phyloP scores from a whole-genome alignment of 2,329 filamentous ascomycete genomes.

The Lachnellula willkommii region DNA sequence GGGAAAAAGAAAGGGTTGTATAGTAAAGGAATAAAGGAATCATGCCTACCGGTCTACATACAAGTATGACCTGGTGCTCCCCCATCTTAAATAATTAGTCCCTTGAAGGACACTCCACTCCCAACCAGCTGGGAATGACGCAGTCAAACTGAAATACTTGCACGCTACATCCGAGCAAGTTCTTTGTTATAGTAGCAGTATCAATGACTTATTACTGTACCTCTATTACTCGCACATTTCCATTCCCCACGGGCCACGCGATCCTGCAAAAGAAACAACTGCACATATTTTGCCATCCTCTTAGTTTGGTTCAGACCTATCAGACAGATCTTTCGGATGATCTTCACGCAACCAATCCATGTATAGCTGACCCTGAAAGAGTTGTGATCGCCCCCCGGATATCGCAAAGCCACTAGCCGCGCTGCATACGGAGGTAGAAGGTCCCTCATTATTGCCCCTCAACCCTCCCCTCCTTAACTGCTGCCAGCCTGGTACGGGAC shows the following conservation, averaged over 20 bases:
- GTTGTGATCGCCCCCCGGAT: constrained; percentile 7
- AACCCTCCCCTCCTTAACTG: too few relatives aligned
- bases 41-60: too few relatives aligned
- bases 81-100: background rate
- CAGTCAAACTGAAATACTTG: background rate
- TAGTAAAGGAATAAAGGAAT: too few relatives aligned
- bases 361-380: background rate
- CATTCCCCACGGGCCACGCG: background rate
- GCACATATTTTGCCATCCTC: background rate
- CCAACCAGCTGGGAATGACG: background rate
- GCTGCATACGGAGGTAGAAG: background rate
- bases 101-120: background rate
- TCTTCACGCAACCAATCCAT: constrained; percentile 6
- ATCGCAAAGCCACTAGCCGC: background rate
- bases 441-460: too few relatives aligned
- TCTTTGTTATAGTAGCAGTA: too few relatives aligned
- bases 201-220: too few relatives aligned
- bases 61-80: background rate
- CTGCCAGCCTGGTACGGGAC: too few relatives aligned
- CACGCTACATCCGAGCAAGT: background rate
- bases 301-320: background rate
- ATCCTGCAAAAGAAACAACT: background rate
- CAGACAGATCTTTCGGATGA: constrained; percentile 11
- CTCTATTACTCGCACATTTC: background rate
- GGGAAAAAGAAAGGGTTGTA: too few relatives aligned